Percentiles rank a stretch among this genome's conserved stretches.
phyloP scores from a whole-genome alignment of 345 rosid species.

The Alliaria petiolata region DNA sequence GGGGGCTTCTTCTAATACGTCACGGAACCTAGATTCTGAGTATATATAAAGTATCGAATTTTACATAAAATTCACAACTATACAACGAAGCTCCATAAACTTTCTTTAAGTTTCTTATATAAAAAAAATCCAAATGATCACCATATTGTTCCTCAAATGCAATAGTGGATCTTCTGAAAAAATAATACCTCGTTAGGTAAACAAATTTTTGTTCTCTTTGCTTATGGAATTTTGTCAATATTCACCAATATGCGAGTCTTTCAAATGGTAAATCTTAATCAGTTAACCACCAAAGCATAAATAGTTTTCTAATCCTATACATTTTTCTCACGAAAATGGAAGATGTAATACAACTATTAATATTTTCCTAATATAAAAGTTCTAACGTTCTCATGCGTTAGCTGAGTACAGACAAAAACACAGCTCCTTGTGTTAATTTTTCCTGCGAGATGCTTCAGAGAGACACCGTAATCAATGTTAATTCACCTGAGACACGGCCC shows the following conservation, averaged over 20 bases:
- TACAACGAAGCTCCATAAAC: neutral
- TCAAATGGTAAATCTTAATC: neutral
- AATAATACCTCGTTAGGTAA: neutral
- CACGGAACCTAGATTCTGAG: neutral
- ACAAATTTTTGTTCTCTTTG: neutral
- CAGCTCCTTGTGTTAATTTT: constrained; percentile 1
- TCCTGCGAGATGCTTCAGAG: constrained; percentile 9
- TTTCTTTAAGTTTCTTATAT: neutral
- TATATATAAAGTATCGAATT: neutral
- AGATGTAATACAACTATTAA: neutral
- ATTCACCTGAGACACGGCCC: neutral
- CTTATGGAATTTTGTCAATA: neutral
- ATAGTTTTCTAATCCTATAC: neutral
- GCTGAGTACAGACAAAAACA: constrained; percentile 1
- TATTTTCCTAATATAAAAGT: neutral
- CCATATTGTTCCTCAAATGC: neutral
- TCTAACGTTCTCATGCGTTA: neutral
- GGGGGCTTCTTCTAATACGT: neutral
- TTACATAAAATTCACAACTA: neutral
- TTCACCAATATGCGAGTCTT: neutral
- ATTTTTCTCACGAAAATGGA: neutral
- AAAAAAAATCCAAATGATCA: neutral
- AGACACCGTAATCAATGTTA: constrained; percentile 1
- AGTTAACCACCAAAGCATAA: neutral
- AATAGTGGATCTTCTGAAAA: neutral